A percentile compares a stretch with the other conserved stretches of the same genome.
Evolutionary conservation across 345 rosid species (phyloP).

Genomic region (Leavenworthia alabamica): DNA sequence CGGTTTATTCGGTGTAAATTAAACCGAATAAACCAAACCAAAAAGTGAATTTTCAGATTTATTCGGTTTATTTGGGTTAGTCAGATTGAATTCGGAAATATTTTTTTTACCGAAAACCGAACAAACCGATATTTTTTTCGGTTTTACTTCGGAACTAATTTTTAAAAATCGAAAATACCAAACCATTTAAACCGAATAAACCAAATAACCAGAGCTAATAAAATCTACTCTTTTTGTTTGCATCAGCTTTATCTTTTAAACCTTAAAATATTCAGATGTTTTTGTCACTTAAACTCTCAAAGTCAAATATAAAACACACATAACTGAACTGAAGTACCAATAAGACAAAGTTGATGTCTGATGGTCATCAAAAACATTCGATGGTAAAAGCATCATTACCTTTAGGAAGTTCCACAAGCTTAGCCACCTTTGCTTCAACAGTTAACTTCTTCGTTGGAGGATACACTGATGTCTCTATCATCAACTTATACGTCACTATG

Average conservation of each 20-base stretch:
- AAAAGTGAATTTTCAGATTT: no score
- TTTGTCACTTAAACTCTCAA: not conserved
- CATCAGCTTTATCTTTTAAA: not conserved
- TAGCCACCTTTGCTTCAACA: not conserved
- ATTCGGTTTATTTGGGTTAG: no score
- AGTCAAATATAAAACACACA: not conserved
- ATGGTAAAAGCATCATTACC: not conserved
- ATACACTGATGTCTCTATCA: not conserved
- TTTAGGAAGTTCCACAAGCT: conserved; percentile 2
- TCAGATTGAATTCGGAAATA: no score
- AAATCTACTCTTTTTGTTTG: not conserved
- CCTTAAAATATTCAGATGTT: not conserved
- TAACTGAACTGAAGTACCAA: not conserved
- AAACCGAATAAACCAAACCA: no score
- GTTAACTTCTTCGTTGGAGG: not conserved
- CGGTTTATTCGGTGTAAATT: no score
- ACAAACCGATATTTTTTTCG: no score
- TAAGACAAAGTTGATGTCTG: not conserved
- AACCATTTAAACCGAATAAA: no score
- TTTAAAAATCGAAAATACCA: no score
- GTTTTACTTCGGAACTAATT: no score
- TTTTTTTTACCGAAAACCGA: no score
- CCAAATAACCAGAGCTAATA: no score
- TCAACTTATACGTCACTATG: not conserved
- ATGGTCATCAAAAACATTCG: conserved; percentile 9